These are phyloP conservation scores for Prunus dulcis DNA, from an alignment of 306 rosid genomes.

Conservation along the genomic window DNA sequence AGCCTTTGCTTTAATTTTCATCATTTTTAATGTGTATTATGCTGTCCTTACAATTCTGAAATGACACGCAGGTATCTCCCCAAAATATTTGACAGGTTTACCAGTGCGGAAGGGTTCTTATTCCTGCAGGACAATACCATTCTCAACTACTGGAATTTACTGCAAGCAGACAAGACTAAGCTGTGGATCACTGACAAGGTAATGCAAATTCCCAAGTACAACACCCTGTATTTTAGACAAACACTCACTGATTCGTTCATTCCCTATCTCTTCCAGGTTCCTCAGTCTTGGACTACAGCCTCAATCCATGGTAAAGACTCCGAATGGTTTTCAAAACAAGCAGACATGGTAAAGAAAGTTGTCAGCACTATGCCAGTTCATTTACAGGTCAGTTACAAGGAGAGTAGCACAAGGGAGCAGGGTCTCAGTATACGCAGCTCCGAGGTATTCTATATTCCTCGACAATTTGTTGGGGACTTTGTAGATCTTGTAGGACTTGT, in stretches of 20 bases:
- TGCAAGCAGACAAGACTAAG: conserved; percentile 67
- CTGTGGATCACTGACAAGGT: conserved; percentile 76
- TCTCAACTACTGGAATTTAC: conserved; percentile 75
- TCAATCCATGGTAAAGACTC: conserved; percentile 32
- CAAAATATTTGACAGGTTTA: conserved; percentile 54
- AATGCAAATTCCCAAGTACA: conserved; percentile 11
- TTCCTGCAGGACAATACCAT: conserved; percentile 67
- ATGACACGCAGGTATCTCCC: conserved; percentile 52
- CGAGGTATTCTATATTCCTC: conserved; percentile 68
- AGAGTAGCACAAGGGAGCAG: conserved; percentile 25
- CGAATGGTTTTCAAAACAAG: conserved; percentile 73
- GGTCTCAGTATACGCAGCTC: conserved; percentile 51
- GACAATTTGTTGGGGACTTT: conserved; percentile 48
- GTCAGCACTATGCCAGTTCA: conserved; percentile 70
- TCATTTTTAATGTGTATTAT: not conserved
- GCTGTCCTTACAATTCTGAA: conserved; percentile 1
- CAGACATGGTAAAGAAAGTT: conserved; percentile 58
- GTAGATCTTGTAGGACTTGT: conserved; percentile 65
- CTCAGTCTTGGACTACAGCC: conserved; percentile 58
- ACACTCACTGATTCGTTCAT: not conserved
- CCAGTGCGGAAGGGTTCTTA: conserved; percentile 69
- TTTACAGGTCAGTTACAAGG: conserved; percentile 68
- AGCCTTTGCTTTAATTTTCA: not conserved
- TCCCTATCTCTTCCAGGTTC: conserved; percentile 36
- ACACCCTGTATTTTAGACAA: not conserved